Evolutionary conservation across 257 asterid genomes (phyloP), one percentile per base, ranked within the genome.

Genomic region (Gardenia jasminoides): DNA sequence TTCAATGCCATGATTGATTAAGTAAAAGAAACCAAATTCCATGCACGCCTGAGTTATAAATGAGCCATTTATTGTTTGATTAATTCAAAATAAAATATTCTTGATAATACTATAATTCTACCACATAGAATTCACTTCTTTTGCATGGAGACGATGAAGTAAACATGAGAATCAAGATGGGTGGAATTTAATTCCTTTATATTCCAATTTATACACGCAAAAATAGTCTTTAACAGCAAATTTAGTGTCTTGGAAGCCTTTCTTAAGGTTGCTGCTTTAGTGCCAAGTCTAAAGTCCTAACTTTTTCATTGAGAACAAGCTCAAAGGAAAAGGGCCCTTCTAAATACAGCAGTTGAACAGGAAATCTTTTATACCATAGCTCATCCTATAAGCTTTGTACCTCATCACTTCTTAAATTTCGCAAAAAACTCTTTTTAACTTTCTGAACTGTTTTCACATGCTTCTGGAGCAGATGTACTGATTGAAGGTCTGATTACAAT

Each of bases 11-110:
- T 90, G 94, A 74, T 88, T 88, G 72, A 85, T 82, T 56, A 90
- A 84, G 89, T 90, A 90, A 84, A 88, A 90, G 88, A 90, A 90
- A 58, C 94, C 94, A 48, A 33, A 80, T 13, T 85, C 88, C 46
- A 74, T 31, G 82, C 94, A 90, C 12, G 91, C 94, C 92, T 90
- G 71, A 67, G 72, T 20, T 10, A 44, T 44, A 1, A 59, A 20
- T 30, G 20, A 70, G n/a, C 48, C 39, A 62, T 58, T 28, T 19
- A 11, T 16, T 30, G 8, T 52, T 47, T n/a, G 46, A 74, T 73
- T 70, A 26, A 68, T 66, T 73, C 67, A 64, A 22, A 16, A 4
- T 7, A 28, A 56, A 54, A 24, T 24, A 11, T 11, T 54, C 22
- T 16, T 13, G 10, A 39, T 58, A 20, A 30, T 24, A 4, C 36